Conservation (phyloP, 768 basidiomycete genomes). For the Termitomyces sp. region DNA sequence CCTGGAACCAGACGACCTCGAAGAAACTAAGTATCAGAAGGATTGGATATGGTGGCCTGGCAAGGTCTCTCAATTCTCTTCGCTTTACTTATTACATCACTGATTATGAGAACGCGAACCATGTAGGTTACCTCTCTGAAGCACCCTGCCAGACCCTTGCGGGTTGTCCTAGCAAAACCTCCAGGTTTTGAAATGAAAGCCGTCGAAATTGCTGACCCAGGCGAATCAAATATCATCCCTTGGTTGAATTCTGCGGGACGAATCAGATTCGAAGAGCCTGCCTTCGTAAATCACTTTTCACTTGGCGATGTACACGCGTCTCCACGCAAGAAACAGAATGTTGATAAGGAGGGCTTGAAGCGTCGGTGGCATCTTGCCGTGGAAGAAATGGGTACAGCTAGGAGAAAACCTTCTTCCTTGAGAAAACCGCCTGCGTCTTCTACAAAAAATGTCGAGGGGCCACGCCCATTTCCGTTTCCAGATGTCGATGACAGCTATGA, state of each 20-base stretch:
- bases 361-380: slow-evolving; percentile 44
- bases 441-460: not conserved
- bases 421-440: not conserved
- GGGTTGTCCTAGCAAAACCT: slow-evolving; percentile 19
- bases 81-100: not conserved
- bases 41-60: slow-evolving; percentile 67
- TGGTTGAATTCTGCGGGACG: slow-evolving; percentile 20
- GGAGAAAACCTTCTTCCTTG: not conserved
- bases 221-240: slow-evolving; percentile 35
- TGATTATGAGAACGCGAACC: not conserved
- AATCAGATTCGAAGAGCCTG: slow-evolving; percentile 37
- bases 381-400: slow-evolving; percentile 24
- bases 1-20: slow-evolving; percentile 22
- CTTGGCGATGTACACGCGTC: slow-evolving; percentile 20
- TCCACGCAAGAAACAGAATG: slow-evolving; percentile 40
- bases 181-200: slow-evolving; percentile 17
- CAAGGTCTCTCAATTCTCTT: slow-evolving; percentile 34
- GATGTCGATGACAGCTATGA: slow-evolving; percentile 31
- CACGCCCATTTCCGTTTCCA: not conserved
- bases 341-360: slow-evolving; percentile 24
- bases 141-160: slow-evolving; percentile 14
- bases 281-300: slow-evolving; percentile 20
- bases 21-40: slow-evolving; percentile 10
- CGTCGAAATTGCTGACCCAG: slow-evolving; percentile 28
- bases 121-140: slow-evolving; percentile 14